A percentile compares a stretch with the other conserved stretches of the same genome.
These are phyloP conservation scores for Saccharomyces hybrid DNA, from an alignment of 1,139 yeast species.

Conservation along the genomic window DNA sequence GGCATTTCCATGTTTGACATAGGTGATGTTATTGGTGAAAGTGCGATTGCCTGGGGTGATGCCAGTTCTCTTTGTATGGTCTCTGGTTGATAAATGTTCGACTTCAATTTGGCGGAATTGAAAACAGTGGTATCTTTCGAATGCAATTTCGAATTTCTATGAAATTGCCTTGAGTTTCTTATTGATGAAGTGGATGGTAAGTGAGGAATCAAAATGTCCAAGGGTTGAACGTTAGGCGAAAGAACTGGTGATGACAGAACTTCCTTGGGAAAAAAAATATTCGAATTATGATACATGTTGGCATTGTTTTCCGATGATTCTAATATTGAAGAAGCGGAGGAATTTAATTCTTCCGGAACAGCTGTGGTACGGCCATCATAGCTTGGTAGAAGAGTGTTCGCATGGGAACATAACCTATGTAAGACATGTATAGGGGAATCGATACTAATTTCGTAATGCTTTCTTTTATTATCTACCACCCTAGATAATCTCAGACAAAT, in stretches of 20 bases:
- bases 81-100: slow-evolving; percentile 59
- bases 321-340: slow-evolving; percentile 11
- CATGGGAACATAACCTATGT: slow-evolving; percentile 60
- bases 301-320: background rate
- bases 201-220: slow-evolving; percentile 29
- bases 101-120: slow-evolving; percentile 26
- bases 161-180: slow-evolving; percentile 10
- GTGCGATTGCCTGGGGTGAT: slow-evolving; percentile 55
- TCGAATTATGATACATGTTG: slow-evolving; percentile 31
- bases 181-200: slow-evolving; percentile 9
- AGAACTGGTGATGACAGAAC: slow-evolving; percentile 37
- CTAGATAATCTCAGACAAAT: slow-evolving; percentile 75
- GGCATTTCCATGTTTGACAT: slow-evolving; percentile 10
- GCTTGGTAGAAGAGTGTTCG: slow-evolving; percentile 52
- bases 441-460: slow-evolving; percentile 85
- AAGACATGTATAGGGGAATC: slow-evolving; percentile 84
- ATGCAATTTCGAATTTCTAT: slow-evolving; percentile 6
- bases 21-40: slow-evolving; percentile 38
- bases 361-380: slow-evolving; percentile 23
- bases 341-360: slow-evolving; percentile 3
- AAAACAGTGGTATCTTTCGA: slow-evolving; percentile 12
- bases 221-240: slow-evolving; percentile 50
- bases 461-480: slow-evolving; percentile 53
- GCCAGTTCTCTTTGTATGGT: slow-evolving; percentile 38
- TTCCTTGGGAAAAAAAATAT: slow-evolving; percentile 37